phyloP scores from a whole-genome alignment of 352 stramenopile species.

The Globisporangium takayamanum region DNA sequence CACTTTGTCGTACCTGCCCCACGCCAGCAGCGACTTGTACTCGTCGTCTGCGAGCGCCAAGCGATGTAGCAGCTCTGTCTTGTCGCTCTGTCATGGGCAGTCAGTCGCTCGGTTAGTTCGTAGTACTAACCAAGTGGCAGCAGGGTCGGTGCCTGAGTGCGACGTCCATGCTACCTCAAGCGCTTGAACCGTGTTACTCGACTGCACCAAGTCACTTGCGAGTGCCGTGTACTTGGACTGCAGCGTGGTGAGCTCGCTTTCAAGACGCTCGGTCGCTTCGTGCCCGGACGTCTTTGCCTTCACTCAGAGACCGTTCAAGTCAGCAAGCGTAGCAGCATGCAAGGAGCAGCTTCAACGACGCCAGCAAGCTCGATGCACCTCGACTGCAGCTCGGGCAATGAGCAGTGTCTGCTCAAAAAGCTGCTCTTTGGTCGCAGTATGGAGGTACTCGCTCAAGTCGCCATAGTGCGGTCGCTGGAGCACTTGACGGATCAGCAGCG shows the following conservation, averaged over 20 bases:
- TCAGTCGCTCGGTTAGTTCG: not conserved
- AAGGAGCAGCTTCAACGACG: not conserved
- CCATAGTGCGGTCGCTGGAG: conserved; percentile 38
- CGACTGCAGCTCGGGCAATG: conserved; percentile 34
- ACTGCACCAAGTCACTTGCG: conserved; percentile 21
- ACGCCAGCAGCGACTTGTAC: conserved; percentile 25
- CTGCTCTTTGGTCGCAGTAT: conserved; percentile 30
- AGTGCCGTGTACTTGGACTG: conserved; percentile 21
- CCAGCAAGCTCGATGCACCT: conserved; percentile 16
- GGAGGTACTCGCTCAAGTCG: conserved; percentile 30
- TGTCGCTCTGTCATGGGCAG: conserved; percentile 2
- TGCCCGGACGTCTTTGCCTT: conserved; percentile 21
- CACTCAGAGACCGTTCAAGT: not conserved
- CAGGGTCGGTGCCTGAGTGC: not conserved
- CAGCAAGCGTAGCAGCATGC: not conserved
- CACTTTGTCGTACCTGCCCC: conserved; percentile 19
- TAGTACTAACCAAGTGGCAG: not conserved
- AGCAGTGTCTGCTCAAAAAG: conserved; percentile 41
- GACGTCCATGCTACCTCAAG: conserved; percentile 15
- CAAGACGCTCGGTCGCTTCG: conserved; percentile 16
- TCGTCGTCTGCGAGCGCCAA: conserved; percentile 26
- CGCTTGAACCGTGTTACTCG: conserved; percentile 9
- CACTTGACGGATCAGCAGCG: conserved; percentile 43
- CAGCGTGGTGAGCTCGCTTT: conserved; percentile 15
- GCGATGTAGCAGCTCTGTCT: conserved; percentile 21